Conservation (phyloP, 441 rosid genomes). For the Daphne laureola region DNA sequence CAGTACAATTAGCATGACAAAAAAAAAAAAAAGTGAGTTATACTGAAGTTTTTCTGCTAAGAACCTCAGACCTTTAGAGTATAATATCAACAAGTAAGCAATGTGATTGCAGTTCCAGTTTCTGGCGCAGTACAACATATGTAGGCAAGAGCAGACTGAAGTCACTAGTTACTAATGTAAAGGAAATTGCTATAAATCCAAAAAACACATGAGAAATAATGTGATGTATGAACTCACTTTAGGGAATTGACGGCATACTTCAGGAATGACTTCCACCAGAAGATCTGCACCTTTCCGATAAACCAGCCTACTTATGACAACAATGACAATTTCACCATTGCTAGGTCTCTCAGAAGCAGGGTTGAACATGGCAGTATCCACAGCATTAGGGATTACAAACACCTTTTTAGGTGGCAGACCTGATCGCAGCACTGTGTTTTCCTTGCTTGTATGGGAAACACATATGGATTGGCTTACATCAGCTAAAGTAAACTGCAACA, state of each 20-base stretch:
- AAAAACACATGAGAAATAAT: slow-evolving; percentile 3
- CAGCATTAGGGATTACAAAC: slow-evolving; percentile 90
- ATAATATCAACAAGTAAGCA: no score
- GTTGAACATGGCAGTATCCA: slow-evolving; percentile 94
- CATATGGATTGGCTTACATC: slow-evolving; percentile 94
- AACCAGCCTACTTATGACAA: slow-evolving; percentile 93
- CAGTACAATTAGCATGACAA: no score
- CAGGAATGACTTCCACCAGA: slow-evolving; percentile 94
- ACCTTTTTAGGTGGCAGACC: slow-evolving; percentile 85
- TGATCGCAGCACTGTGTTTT: slow-evolving; percentile 84
- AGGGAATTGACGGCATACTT: slow-evolving; percentile 67
- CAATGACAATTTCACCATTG: slow-evolving; percentile 61
- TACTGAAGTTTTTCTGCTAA: no score
- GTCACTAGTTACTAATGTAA: no score
- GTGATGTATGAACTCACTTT: slow-evolving; percentile 46
- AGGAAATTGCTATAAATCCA: not conserved
- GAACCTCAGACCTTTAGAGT: no score
- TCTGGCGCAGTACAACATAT: no score
- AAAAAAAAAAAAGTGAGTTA: no score
- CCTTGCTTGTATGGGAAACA: slow-evolving; percentile 96
- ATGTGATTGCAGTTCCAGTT: no score
- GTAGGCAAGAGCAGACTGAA: no score
- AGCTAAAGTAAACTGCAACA: slow-evolving; percentile 84
- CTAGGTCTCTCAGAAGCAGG: slow-evolving; percentile 55
- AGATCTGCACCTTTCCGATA: slow-evolving; percentile 96